Base-by-base conservation (phyloP, 2,329 filamentous ascomycete species). In the Parascedosporium putredinis region DNA sequence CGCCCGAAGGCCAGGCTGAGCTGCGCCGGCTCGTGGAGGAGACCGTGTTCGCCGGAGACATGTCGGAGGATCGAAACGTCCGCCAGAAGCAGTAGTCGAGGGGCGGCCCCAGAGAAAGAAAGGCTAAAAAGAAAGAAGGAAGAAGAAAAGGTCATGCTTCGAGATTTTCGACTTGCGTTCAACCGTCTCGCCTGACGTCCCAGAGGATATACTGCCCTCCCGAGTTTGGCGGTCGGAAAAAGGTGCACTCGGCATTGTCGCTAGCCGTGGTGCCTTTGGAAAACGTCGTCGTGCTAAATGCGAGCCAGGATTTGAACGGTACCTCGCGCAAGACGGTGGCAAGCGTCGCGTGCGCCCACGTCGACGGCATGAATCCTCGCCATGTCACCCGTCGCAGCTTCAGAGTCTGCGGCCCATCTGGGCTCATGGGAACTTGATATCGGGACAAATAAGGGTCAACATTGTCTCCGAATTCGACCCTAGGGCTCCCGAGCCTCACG, bases 21-120 rank as follows among this genome's bases (percentile, higher is more conserved):
- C 67, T 98, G 59, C 78, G 89, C 53, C 76, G 79, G 56, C 69
- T 98, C 53, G 81, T 98, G 5, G 78, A 84, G 55, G 88, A 96
- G 59, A 89, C 87, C 2, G 71, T 98, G 16, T 68, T 75, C 22
- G 86, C 81, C 38, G 75, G 87, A 49, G 78, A 74, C 22, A 64
- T 81, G 3, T 75, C 78, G 18, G 77, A 80, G 2, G 79, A 81
- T 51, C 76, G 83, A 54, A 84, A 77, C 53, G 79, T 86, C 42
- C 79, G 83, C 55, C 66, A 75, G 52, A 78, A 80, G 55, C 74
- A 78, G 53, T 74, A 72, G 23, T 86, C 56, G n/a, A n/a, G n/a
- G n/a, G n/a, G n/a, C n/a, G n/a, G n/a, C n/a, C n/a, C n/a, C 16
- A 18, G 72, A 73, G 10, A 24, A 43, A 24, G 14, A 9, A 6